phyloP scores from a whole-genome alignment of 148 eudicot genomes.

The Rhododendron ferrugineum region DNA sequence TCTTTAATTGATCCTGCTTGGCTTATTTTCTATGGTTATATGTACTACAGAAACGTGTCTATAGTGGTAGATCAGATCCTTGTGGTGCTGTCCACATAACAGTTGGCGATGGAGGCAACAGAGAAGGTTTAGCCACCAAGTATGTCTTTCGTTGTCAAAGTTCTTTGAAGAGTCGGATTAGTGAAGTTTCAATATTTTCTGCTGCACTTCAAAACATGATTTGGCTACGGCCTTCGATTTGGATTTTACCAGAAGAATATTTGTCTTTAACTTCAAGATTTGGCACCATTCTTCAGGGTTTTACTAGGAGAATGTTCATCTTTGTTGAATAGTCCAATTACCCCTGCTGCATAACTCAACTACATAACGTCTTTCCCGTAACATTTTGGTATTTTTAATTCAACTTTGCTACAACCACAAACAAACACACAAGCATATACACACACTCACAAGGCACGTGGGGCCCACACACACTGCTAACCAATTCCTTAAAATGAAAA shows the following conservation, averaged over 20 bases:
- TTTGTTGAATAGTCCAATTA: background rate
- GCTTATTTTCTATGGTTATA: conserved; percentile 7
- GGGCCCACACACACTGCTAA: background rate
- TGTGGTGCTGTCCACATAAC: conserved; percentile 97
- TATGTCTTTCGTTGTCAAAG: conserved; percentile 20
- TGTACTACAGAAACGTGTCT: conserved; percentile 60
- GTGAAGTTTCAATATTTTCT: background rate
- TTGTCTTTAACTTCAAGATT: background rate
- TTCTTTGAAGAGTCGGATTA: background rate
- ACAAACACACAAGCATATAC: background rate
- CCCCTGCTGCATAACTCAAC: background rate
- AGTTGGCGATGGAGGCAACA: conserved; percentile 95
- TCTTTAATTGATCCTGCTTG: background rate
- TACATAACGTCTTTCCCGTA: background rate
- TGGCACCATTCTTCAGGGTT: background rate
- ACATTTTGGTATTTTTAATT: background rate
- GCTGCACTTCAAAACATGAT: background rate
- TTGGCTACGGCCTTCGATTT: background rate
- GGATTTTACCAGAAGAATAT: background rate
- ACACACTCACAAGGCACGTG: no score
- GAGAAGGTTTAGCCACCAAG: conserved; percentile 86
- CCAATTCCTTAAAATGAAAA: background rate
- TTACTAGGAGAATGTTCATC: background rate
- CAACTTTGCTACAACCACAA: background rate
- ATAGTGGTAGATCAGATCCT: conserved; percentile 52